These are phyloP conservation scores for Chamaenerion angustifolium DNA, from an alignment of 345 rosid genomes.

Conservation along the genomic window DNA sequence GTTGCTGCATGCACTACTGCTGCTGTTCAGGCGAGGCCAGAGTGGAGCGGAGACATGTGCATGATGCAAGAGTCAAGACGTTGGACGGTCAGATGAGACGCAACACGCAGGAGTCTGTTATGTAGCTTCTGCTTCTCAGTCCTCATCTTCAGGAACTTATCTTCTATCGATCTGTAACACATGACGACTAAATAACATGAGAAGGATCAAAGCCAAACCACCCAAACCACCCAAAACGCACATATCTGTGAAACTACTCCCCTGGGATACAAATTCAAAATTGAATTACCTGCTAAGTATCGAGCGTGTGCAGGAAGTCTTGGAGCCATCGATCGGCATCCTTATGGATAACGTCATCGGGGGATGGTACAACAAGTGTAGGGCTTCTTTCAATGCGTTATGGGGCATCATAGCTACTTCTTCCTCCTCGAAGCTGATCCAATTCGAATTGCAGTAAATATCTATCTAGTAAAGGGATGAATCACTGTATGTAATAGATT, in stretches of 20 bases:
- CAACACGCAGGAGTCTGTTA: no score
- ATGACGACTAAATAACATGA: no score
- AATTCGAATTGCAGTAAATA: neutral
- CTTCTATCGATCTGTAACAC: no score
- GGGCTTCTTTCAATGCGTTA: conserved; percentile 87
- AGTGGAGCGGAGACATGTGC: no score
- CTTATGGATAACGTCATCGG: conserved; percentile 70
- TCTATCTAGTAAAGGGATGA: neutral
- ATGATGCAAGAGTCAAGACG: no score
- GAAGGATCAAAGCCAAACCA: neutral
- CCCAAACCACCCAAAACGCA: neutral
- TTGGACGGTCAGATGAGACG: no score
- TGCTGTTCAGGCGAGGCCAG: no score
- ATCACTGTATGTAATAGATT: neutral
- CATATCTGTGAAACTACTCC: neutral
- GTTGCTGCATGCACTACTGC: no score
- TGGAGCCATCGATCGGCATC: conserved; percentile 95
- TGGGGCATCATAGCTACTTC: conserved; percentile 58
- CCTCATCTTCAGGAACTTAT: no score
- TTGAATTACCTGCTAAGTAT: conserved; percentile 83
- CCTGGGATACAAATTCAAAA: neutral
- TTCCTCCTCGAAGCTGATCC: neutral
- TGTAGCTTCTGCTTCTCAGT: no score
- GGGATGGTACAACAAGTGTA: conserved; percentile 92
- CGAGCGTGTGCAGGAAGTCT: conserved; percentile 80